phyloP scores from a whole-genome alignment of 1,284 basidiomycete genomes.

The Schizophyllum amplum region DNA sequence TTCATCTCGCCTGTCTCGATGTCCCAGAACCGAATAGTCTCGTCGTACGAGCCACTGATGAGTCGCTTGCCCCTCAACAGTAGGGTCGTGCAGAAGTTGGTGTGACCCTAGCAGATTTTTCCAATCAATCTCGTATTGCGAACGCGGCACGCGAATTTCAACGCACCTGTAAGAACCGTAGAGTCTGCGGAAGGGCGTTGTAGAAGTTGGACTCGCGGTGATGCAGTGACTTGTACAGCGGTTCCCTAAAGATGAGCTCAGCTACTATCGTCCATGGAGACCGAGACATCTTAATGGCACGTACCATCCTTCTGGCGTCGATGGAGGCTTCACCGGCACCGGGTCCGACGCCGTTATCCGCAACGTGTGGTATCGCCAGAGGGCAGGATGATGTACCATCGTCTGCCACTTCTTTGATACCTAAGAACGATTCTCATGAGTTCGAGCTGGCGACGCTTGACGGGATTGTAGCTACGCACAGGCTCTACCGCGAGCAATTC shows the following conservation, averaged over 20 bases:
- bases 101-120: constrained; percentile 40
- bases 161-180: constrained; percentile 60
- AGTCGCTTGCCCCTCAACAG: constrained; percentile 71
- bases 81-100: constrained; percentile 82
- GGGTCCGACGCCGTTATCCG: constrained; percentile 72
- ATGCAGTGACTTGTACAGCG: constrained; percentile 74
- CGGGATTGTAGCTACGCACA: constrained; percentile 22
- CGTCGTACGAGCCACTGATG: constrained; percentile 86
- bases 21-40: constrained; percentile 87
- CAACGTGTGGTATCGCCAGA: constrained; percentile 76
- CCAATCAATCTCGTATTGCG: too few species aligned
- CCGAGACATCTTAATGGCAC: constrained; percentile 10
- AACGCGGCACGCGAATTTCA: too few species aligned
- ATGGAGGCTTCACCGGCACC: constrained; percentile 50
- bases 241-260: constrained; percentile 41
- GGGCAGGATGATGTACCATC: constrained; percentile 57
- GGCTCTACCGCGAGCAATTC: constrained; percentile 56
- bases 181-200: constrained; percentile 65
- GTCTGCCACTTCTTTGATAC: constrained; percentile 74
- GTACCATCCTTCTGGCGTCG: constrained; percentile 65
- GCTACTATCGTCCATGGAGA: neutral
- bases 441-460: constrained; percentile 3
- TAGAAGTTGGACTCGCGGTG: constrained; percentile 84
- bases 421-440: constrained; percentile 22
- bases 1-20: constrained; percentile 73